Conservation (phyloP, 768 basidiomycete genomes). For the Termitomyces sp. region DNA sequence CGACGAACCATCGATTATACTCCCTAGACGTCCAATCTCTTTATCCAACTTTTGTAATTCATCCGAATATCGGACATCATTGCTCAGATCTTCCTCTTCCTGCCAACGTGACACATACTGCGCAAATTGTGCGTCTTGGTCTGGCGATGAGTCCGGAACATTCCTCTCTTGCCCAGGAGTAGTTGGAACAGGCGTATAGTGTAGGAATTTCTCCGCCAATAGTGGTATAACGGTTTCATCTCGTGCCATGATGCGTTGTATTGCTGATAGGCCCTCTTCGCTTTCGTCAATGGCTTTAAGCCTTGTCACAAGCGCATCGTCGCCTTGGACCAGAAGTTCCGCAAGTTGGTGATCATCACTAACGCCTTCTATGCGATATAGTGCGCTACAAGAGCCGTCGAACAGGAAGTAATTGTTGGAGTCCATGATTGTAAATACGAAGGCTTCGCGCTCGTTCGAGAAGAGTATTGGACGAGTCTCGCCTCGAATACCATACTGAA, state of each 20-base stretch:
- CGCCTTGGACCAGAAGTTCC: slow-evolving; percentile 9
- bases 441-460: slow-evolving; percentile 12
- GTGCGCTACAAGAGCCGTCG: background rate
- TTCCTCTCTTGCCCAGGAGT: slow-evolving; percentile 9
- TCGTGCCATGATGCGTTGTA: slow-evolving; percentile 21
- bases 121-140: background rate
- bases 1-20: background rate
- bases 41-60: background rate
- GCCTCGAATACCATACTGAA: slow-evolving; percentile 23
- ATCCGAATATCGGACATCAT: background rate
- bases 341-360: slow-evolving; percentile 12
- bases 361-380: slow-evolving; percentile 13
- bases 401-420: slow-evolving; percentile 16
- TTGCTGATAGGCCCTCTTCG: slow-evolving; percentile 20
- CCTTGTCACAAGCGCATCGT: slow-evolving; percentile 5
- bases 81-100: background rate
- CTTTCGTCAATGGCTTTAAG: slow-evolving; percentile 13
- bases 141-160: background rate
- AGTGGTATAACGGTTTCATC: slow-evolving; percentile 27
- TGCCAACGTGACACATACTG: background rate
- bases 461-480: slow-evolving; percentile 27
- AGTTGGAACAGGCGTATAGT: slow-evolving; percentile 22
- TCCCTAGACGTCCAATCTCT: background rate
- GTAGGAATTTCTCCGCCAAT: slow-evolving; percentile 23
- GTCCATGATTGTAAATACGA: slow-evolving; percentile 19